Evolutionary conservation across 306 rosid genomes (phyloP), one percentile per base, ranked within the genome.

Genomic region (Vigna trinervia): DNA sequence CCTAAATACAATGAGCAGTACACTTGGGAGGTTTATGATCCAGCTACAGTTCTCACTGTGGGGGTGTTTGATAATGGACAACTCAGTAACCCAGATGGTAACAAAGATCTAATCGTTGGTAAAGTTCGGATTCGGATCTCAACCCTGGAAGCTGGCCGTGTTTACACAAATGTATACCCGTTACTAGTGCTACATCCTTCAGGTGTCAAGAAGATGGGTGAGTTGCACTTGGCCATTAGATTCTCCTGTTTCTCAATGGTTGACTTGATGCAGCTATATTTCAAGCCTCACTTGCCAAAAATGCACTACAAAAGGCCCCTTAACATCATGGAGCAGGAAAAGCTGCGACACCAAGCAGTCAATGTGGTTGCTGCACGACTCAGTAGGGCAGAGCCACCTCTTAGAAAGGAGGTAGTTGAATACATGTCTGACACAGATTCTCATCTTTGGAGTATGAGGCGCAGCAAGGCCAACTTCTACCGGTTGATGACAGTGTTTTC

Each of bases 391-490:
- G 98, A 95, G 75, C 98, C 97, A 5, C 93, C 98, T 6, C 96
- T 95, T 7, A 84, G 92, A 73, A 89, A 84, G 86, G 98, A 95
- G 84, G 92, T 92, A 7, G 86, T 95, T 63, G 98, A 95, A 69
- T 95, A 84, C 88, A 92, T 95, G 97, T 95, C 93, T 20, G 98
- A 95, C 75, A 86, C 88, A 3, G 86, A 91, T 61, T 84, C 93
- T 51, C 97, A 95, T 87, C 89, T 95, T 13, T 95, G 95, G 95
- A 92, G 98, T 88, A 95, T 90, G 98, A 89, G 98, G 59, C 91
- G 97, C 14, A 95, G 97, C 91, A 95, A 95, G 90, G 98, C 98
- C 0, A 95, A 95, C 89, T 95, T 92, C 82, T 86, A 84, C 83
- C 86, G 97, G 47, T 32, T 95, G 61, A 90, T 92, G 92, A 46